Base-by-base conservation (phyloP, 768 basidiomycete species). In the Tylopilus intermedius region DNA sequence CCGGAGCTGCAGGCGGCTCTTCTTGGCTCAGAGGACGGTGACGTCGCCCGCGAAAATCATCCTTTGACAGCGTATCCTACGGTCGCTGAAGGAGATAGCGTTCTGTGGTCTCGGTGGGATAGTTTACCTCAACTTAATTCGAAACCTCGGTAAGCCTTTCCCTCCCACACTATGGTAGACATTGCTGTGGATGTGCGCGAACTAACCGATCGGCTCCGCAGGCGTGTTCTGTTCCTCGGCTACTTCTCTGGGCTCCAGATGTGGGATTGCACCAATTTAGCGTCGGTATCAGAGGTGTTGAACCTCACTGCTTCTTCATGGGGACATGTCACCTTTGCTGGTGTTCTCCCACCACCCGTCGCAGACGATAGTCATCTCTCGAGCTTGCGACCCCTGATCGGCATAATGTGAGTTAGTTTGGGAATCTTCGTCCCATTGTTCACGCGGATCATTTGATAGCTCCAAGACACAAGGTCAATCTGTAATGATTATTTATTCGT, bases 251-350 rank as follows among this genome's bases (percentile, higher is more conserved):
- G 79, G 5, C 59, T 86, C 38, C 79, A 84, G 61, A 71, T 84
- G 18, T 86, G 83, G 83, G 82, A 85, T 57, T 80, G 79, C 58
- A 73, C 77, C 11, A 72, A 78, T 54, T 64, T 86, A 8, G 77
- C 69, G 50, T 58, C 75, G 1, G 73, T 82, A 6, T 64, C 67
- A 2, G 84, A 86, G 58, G 21, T 84, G 3, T 64, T 87, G 52
- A 80, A 84, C 53, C 52, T 86, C 32, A 58, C 70, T 8, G 70
- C 61, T 50, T 38, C 66, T 27, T 60, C 64, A 10, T 75, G 69
- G 74, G 71, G 70, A 8, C 55, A 58, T 37, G 55, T 70, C 47
- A 60, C 66, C 38, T 72, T 71, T 54, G 79, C 76, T 35, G 72
- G 66, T 29, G 66, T 80, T 11, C 63, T 84, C 9, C 70, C 71